These are phyloP conservation scores for Zalerion maritima DNA, from an alignment of 495 filamentous ascomycete genomes.

Conservation along the genomic window DNA sequence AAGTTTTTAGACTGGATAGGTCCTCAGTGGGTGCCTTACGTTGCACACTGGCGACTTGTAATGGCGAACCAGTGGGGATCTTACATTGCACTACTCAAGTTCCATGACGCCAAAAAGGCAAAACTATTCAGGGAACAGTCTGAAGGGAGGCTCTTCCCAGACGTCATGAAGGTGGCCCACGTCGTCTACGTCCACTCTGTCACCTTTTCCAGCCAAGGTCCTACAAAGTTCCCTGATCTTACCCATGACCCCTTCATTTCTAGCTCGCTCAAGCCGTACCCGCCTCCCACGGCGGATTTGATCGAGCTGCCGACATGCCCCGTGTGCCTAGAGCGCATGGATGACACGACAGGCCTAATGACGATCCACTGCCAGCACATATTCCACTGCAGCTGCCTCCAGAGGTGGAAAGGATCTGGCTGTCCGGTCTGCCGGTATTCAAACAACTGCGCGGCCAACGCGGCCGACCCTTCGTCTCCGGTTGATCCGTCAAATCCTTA, in stretches of 20 bases:
- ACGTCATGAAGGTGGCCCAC: slow-evolving; percentile 92
- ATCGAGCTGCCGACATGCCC: slow-evolving; percentile 91
- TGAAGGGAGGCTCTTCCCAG: slow-evolving; percentile 92
- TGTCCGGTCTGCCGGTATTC: slow-evolving; percentile 94
- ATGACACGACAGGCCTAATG: slow-evolving; percentile 84
- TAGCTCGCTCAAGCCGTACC: slow-evolving; percentile 63
- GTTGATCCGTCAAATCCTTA: slow-evolving; percentile 26
- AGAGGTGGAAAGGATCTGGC: slow-evolving; percentile 88
- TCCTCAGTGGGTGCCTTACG: slow-evolving; percentile 70
- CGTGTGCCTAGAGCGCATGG: slow-evolving; percentile 95
- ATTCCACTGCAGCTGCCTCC: slow-evolving; percentile 92
- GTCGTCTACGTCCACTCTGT: slow-evolving; percentile 92
- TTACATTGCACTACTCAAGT: slow-evolving; percentile 98
- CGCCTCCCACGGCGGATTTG: slow-evolving; percentile 79
- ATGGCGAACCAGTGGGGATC: slow-evolving; percentile 75
- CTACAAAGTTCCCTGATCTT: slow-evolving; percentile 39
- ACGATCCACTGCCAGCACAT: slow-evolving; percentile 97
- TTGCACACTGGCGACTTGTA: slow-evolving; percentile 93
- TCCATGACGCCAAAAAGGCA: slow-evolving; percentile 58
- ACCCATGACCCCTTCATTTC: slow-evolving; percentile 49
- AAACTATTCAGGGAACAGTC: slow-evolving; percentile 70
- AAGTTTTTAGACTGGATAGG: slow-evolving; percentile 91
- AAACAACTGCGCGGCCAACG: slow-evolving; percentile 25
- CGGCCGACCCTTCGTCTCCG: slow-evolving; percentile 13
- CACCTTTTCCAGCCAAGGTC: slow-evolving; percentile 28